Base-by-base conservation (phyloP, 2,329 filamentous ascomycete species). In the Cladosporium halotolerans region DNA sequence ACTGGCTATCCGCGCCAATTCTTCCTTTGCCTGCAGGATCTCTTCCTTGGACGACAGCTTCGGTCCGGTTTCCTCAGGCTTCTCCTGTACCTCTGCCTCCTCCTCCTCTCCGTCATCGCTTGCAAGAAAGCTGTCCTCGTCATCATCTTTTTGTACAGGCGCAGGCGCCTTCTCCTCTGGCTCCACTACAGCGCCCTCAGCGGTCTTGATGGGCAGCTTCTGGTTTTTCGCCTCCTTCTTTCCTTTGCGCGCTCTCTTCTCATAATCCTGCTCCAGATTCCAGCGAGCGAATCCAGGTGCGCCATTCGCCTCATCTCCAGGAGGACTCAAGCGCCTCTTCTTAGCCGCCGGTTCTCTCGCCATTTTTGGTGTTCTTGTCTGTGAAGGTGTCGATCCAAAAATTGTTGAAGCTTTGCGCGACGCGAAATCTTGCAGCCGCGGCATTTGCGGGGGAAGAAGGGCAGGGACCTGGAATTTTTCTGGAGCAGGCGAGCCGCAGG, bases 241-340 rank as follows among this genome's bases (percentile, higher is more conserved):
- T 34, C 79, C 73, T 69, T 93, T 93, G 62, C 88, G 80, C 44
- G 87, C 84, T 61, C 83, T 83, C 57, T 81, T 81, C 70, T 95
- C 90, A 76, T 96, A 97, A 69, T 89, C 86, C 67, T 95, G 87
- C 74, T 96, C 93, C 45, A 96, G 79, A 65, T 96, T 84, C 90
- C 92, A 97, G 71, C 83, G 85, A 55, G 88, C 63, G 45, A 68
- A 68, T 36, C 64, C 66, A n/a, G 63, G 59, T 8, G 62, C 51
- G 10, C 46, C 42, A 9, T 31, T 38, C 16, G 40, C 52, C 4
- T 58, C 54, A 16, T 76, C 71, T 5, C 63, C 67, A 3, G 75
- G 69, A 41, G 78, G 76, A 53, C 74, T 79, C 32, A 81, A 55
- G 41, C 76, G 71, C 55, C 76, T 73, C 60, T 76, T 70, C 64